Percentiles rank a stretch among this genome's conserved stretches.
These are phyloP conservation scores for Aspergillus nidulans DNA, from an alignment of 495 filamentous ascomycete genomes.

Conservation along the genomic window DNA sequence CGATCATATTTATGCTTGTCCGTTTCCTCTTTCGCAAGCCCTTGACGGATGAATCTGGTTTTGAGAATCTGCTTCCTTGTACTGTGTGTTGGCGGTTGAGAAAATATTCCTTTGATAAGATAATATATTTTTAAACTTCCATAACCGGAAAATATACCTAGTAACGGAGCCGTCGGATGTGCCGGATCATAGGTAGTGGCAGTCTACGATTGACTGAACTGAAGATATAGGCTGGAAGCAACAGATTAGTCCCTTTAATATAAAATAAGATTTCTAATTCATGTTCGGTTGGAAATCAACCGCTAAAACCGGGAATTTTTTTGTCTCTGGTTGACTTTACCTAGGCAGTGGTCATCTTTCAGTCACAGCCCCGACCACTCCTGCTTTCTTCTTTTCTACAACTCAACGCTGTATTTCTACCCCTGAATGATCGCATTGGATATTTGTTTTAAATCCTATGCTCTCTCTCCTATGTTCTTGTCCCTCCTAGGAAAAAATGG, in stretches of 20 bases:
- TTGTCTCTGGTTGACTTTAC: background rate
- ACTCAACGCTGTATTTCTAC: slow-evolving; percentile 8
- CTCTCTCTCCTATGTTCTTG: slow-evolving; percentile 14
- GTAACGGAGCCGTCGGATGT: background rate
- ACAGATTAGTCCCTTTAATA: background rate
- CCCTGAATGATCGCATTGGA: background rate
- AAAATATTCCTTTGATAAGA: slow-evolving; percentile 20
- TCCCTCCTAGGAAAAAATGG: slow-evolving; percentile 24
- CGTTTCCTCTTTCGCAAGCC: slow-evolving; percentile 20
- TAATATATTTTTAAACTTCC: slow-evolving; percentile 6
- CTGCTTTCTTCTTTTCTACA: background rate
- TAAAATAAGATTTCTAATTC: too few species aligned
- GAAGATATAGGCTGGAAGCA: background rate
- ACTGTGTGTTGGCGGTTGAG: slow-evolving; percentile 31
- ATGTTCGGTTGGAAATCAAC: background rate
- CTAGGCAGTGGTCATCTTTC: background rate
- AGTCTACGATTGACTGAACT: background rate
- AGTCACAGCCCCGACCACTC: background rate
- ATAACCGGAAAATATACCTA: background rate
- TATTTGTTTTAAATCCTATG: slow-evolving; percentile 15
- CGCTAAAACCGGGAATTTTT: background rate
- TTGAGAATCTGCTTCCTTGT: slow-evolving; percentile 28
- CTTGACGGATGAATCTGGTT: slow-evolving; percentile 31
- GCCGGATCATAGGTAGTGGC: background rate
- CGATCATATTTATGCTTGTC: slow-evolving; percentile 13